These are phyloP conservation scores for Aspergillus sclerotiicarbonarius DNA, from an alignment of 495 filamentous ascomycete genomes.

Conservation along the genomic window DNA sequence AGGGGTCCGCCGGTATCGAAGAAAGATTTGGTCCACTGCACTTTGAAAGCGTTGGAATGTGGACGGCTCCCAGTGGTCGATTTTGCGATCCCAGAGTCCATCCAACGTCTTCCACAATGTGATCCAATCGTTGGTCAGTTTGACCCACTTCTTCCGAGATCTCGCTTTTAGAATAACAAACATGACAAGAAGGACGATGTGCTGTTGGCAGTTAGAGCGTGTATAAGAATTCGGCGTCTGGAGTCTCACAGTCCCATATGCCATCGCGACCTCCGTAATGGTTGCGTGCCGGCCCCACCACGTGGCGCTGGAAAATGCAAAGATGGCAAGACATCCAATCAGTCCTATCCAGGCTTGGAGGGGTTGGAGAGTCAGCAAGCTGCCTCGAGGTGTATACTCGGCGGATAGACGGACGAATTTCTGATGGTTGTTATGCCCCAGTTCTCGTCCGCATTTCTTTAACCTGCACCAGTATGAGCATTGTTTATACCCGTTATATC, in stretches of 20 bases:
- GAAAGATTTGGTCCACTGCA: background rate
- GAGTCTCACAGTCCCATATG: background rate
- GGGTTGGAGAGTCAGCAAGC: background rate
- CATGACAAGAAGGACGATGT: background rate
- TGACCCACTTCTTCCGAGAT: background rate
- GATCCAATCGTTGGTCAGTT: background rate
- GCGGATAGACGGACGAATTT: background rate
- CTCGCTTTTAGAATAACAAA: background rate
- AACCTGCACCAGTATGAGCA: background rate
- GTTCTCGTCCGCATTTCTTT: background rate
- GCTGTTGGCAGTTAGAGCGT: background rate
- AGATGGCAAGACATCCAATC: background rate
- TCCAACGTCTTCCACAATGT: background rate
- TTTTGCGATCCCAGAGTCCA: background rate
- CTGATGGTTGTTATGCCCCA: background rate
- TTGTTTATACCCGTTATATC: background rate
- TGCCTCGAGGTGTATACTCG: background rate
- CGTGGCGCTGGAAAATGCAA: background rate
- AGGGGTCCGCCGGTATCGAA: too few relatives aligned
- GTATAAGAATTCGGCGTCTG: background rate
- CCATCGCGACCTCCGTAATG: background rate
- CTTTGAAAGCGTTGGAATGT: background rate
- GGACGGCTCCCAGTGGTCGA: background rate
- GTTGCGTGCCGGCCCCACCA: background rate
- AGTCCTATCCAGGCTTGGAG: background rate